Evolutionary conservation across 768 basidiomycete genomes (phyloP).

Genomic region (Tulasnella sp.): DNA sequence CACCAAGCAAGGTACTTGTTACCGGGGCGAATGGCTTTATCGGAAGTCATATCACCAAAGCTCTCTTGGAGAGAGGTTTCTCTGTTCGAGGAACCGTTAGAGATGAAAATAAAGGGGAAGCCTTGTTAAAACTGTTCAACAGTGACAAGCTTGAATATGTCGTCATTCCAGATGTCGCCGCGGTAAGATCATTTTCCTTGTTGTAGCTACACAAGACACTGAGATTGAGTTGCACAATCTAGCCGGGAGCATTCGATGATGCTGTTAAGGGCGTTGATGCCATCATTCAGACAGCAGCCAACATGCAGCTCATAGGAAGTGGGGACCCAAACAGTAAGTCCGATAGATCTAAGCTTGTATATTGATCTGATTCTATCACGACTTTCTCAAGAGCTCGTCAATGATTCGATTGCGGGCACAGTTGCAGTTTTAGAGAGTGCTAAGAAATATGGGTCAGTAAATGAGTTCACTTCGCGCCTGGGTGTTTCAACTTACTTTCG

Average conservation of each 20-base stretch:
- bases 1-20: slow-evolving; percentile 38
- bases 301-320: slow-evolving; percentile 14
- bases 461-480: background rate
- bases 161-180: slow-evolving; percentile 55
- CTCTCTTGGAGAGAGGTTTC: slow-evolving; percentile 42
- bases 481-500: background rate
- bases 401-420: slow-evolving; percentile 29
- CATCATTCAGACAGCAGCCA: slow-evolving; percentile 24
- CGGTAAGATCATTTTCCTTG: slow-evolving; percentile 25
- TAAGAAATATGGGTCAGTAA: slow-evolving; percentile 20
- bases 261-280: slow-evolving; percentile 31
- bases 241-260: slow-evolving; percentile 28
- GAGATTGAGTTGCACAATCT: background rate
- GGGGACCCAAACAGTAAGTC: slow-evolving; percentile 17
- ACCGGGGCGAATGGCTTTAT: slow-evolving; percentile 51
- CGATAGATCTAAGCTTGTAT: too few relatives aligned
- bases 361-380: background rate
- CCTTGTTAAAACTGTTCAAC: too few relatives aligned
- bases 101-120: background rate
- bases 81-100: slow-evolving; percentile 9
- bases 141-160: slow-evolving; percentile 48
- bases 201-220: background rate
- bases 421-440: slow-evolving; percentile 25
- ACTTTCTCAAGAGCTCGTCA: slow-evolving; percentile 24
- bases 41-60: slow-evolving; percentile 43